Evolutionary conservation across 306 rosid genomes (phyloP), one percentile per base, ranked within the genome.

Genomic region (Glycyrrhiza uralensis): DNA sequence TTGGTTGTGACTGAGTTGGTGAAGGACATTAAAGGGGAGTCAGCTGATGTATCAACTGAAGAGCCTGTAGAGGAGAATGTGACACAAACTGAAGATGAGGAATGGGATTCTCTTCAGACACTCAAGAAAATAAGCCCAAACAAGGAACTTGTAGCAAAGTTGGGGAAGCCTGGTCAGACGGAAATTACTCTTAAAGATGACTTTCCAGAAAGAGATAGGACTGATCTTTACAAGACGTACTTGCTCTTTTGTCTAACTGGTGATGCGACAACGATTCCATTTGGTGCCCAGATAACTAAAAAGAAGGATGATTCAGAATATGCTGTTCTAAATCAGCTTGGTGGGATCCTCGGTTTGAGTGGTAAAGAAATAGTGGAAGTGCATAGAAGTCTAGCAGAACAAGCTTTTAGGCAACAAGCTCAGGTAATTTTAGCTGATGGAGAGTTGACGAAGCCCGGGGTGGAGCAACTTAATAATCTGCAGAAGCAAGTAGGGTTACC

Each of bases 341-440:
- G 99, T n/a, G 86, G 82, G 29, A 91, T 94, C 61, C 81, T 94
- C 71, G 99, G 97, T 68, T 73, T 94, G 90, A 85, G 82, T 82
- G 5, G 85, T 60, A 72, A 78, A 59, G 99, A 94, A 82, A 85
- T 77, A 65, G 88, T 89, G 66, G 97, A 82, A 67, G 97, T 94
- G 70, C 99, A 94, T 79, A 81, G 95, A 76, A 54, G 93, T 66
- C 80, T 90, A 29, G 97, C 97, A 0, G 98, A 92, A 85, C 91
- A 91, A 87, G 96, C 90, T 69, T 94, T 94, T 84, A 85, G 88
- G 90, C 91, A 91, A 80, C 93, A 91, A 56, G 97, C 97, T 23
- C 96, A 91, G 83, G 93, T 94, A 33, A 94, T 94, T 83, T 86
- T 94, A 80, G 99, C 99, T 32, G 99, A 91, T 76, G 97, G 97